These are phyloP conservation scores for Russula sp. DNA, from an alignment of 768 basidiomycete species.

Conservation along the genomic window DNA sequence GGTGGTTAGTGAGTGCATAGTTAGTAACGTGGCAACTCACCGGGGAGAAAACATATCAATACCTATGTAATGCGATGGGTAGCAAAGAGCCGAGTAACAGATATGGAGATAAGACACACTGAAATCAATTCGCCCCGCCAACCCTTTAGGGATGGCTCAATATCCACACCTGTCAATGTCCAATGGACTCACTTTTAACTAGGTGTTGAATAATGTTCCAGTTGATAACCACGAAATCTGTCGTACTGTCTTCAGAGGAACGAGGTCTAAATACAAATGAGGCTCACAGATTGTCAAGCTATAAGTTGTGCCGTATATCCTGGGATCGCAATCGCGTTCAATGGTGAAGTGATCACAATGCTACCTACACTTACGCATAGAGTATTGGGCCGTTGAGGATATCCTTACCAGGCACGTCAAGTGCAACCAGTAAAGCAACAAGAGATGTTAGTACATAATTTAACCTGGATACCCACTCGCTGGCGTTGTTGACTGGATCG, in stretches of 20 bases:
- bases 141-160: slow-evolving; percentile 31
- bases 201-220: slow-evolving; percentile 41
- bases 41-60: slow-evolving; percentile 77
- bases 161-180: not conserved
- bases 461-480: slow-evolving; percentile 64
- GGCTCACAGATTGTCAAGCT: slow-evolving; percentile 55
- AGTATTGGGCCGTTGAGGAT: slow-evolving; percentile 57
- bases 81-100: not conserved
- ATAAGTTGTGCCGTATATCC: slow-evolving; percentile 53
- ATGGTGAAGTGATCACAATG: not conserved
- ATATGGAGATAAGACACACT: slow-evolving; percentile 37
- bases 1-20: not conserved
- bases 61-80: slow-evolving; percentile 33
- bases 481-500: slow-evolving; percentile 66
- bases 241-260: slow-evolving; percentile 14
- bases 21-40: slow-evolving; percentile 28
- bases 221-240: slow-evolving; percentile 62
- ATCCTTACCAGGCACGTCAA: slow-evolving; percentile 46
- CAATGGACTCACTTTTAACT: slow-evolving; percentile 49
- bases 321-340: slow-evolving; percentile 20
- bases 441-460: slow-evolving; percentile 62
- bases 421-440: slow-evolving; percentile 54
- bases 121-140: slow-evolving; percentile 63
- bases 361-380: slow-evolving; percentile 43
- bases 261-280: not conserved